A percentile compares a stretch with the other conserved stretches of the same genome.
These are phyloP conservation scores for Neocatenulostroma microsporum DNA, from an alignment of 2,329 filamentous ascomycete species.

Conservation along the genomic window DNA sequence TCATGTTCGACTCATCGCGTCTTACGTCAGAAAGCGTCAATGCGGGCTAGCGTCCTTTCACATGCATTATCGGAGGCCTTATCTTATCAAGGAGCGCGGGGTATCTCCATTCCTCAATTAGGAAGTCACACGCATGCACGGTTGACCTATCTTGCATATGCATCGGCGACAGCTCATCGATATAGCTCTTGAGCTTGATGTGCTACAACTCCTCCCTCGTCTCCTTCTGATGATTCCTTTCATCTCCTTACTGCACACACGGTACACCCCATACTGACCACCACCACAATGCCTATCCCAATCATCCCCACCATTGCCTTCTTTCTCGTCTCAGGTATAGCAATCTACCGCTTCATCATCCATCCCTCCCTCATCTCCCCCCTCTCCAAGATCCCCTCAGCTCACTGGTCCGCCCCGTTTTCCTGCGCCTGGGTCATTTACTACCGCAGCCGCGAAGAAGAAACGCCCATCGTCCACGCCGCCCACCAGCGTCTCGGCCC, in stretches of 20 bases:
- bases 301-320: conserved; percentile 8
- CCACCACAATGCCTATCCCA: conserved; percentile 10
- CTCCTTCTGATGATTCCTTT: too few relatives aligned
- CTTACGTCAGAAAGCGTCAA: too few relatives aligned
- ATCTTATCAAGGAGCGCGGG: background rate
- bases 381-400: conserved; percentile 42
- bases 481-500: conserved; percentile 51
- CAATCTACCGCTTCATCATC: conserved; percentile 36
- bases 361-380: conserved; percentile 53
- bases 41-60: too few relatives aligned
- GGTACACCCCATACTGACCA: too few relatives aligned
- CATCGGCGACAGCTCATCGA: too few relatives aligned
- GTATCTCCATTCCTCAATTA: too few relatives aligned
- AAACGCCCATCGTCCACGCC: conserved; percentile 54
- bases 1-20: too few relatives aligned
- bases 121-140: conserved; percentile 1
- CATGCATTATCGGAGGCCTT: background rate
- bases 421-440: conserved; percentile 59
- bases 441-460: conserved; percentile 48
- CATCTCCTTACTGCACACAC: too few relatives aligned
- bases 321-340: conserved; percentile 3
- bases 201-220: too few relatives aligned
- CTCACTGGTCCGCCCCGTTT: conserved; percentile 56
- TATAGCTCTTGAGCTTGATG: too few relatives aligned
- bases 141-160: too few relatives aligned